Percentiles rank a stretch among this genome's conserved stretches.
phyloP scores from a whole-genome alignment of 306 rosid species.

The Rubus idaeus region DNA sequence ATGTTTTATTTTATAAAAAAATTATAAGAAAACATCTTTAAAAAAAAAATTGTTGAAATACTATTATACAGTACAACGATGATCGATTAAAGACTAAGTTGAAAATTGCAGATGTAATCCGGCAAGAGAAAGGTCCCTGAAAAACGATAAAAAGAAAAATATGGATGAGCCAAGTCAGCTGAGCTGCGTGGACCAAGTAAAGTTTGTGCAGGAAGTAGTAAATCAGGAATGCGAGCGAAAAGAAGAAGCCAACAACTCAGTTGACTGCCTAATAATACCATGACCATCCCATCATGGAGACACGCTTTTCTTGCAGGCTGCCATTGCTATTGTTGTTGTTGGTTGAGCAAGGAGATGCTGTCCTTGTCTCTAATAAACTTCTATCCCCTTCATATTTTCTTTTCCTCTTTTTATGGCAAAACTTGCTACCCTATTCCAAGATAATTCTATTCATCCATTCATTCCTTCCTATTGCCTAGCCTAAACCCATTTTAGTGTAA shows the following conservation, averaged over 20 bases:
- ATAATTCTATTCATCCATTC: conserved; percentile 7
- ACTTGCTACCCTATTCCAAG: conserved; percentile 21
- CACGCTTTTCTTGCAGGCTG: conserved; percentile 39
- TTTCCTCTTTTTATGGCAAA: conserved; percentile 33
- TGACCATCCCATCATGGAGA: conserved; percentile 46
- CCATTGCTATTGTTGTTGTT: background rate
- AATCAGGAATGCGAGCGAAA: conserved; percentile 26
- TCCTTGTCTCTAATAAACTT: conserved; percentile 24
- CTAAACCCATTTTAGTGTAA: conserved; percentile 20
- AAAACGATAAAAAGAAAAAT: too few species aligned
- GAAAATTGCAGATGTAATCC: too few species aligned
- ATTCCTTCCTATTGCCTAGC: conserved; percentile 9
- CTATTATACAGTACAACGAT: too few species aligned
- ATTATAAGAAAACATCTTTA: too few species aligned
- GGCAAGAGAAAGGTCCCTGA: too few species aligned
- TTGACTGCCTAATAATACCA: conserved; percentile 56
- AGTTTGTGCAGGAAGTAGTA: background rate
- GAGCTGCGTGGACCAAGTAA: background rate
- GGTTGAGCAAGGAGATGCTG: conserved; percentile 23
- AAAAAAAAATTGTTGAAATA: too few species aligned
- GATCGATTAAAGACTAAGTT: too few species aligned
- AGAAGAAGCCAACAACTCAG: conserved; percentile 47
- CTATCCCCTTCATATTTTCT: conserved; percentile 9
- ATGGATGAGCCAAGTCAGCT: background rate
- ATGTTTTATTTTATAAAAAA: too few species aligned